A percentile compares a stretch with the other conserved stretches of the same genome.
Evolutionary conservation across 805 yeast species (phyloP).

Genomic region (Zygotorulaspora sp.): DNA sequence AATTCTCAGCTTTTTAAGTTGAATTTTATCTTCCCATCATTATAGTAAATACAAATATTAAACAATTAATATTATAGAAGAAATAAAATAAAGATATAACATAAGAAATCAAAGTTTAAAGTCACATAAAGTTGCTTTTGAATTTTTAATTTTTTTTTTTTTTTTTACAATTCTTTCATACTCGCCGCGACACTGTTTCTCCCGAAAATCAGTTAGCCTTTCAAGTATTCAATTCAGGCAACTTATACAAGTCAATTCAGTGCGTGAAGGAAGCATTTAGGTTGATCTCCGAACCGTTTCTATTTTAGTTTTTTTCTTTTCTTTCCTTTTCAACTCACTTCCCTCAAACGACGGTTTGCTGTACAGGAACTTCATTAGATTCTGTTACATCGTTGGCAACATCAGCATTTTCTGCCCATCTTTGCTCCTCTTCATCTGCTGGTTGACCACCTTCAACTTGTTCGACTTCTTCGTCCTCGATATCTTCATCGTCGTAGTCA

Average conservation of each 20-base stretch:
- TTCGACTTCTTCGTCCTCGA: constrained; percentile 35
- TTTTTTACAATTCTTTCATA: background rate
- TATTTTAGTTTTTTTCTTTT: too few species aligned
- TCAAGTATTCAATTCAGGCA: too few species aligned
- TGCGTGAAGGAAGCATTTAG: too few species aligned
- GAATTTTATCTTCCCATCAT: too few species aligned
- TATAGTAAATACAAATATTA: constrained; percentile 9
- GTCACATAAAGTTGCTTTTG: constrained; percentile 2
- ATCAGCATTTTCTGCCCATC: constrained; percentile 8
- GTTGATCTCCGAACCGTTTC: too few species aligned
- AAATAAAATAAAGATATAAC: constrained; percentile 2
- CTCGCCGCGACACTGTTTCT: too few species aligned
- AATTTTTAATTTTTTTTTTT: too few species aligned
- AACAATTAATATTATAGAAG: constrained; percentile 8
- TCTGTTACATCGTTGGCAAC: background rate
- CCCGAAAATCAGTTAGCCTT: too few species aligned
- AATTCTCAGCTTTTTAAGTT: too few species aligned
- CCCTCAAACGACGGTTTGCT: background rate
- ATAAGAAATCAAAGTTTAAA: constrained; percentile 3
- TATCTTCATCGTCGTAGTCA: constrained; percentile 44
- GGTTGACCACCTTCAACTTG: constrained; percentile 19
- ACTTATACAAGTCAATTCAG: too few species aligned
- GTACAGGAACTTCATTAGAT: background rate
- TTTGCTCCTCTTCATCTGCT: constrained; percentile 14
- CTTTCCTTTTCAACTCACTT: too few species aligned